These are phyloP conservation scores for Ustilago crameri DNA, from an alignment of 1,284 basidiomycete species.

Conservation along the genomic window DNA sequence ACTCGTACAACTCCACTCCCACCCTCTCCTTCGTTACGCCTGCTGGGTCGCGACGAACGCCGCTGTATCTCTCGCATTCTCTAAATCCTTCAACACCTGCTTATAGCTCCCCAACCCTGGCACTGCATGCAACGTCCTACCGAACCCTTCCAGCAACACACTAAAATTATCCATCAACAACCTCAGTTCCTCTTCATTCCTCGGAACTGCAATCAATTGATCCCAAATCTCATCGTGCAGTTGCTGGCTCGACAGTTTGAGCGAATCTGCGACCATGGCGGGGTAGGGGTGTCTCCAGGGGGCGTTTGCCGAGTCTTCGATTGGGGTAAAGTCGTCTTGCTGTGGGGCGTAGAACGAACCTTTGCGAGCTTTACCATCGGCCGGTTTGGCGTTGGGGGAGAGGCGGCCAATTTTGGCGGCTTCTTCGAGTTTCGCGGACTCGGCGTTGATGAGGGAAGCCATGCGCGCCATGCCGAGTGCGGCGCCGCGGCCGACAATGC, in stretches of 20 bases:
- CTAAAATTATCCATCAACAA: slow-evolving; percentile 38
- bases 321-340: slow-evolving; percentile 18
- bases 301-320: slow-evolving; percentile 41
- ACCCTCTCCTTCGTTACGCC: background rate
- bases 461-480: slow-evolving; percentile 40
- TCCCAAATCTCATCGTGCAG: slow-evolving; percentile 51
- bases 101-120: slow-evolving; percentile 39
- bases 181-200: slow-evolving; percentile 25
- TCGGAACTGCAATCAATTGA: slow-evolving; percentile 30
- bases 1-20: background rate
- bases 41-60: slow-evolving; percentile 39
- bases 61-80: slow-evolving; percentile 43
- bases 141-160: slow-evolving; percentile 35
- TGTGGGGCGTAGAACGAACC: slow-evolving; percentile 22
- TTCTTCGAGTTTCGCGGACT: slow-evolving; percentile 25
- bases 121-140: slow-evolving; percentile 37
- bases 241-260: slow-evolving; percentile 31
- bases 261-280: slow-evolving; percentile 37
- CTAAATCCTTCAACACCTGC: slow-evolving; percentile 19
- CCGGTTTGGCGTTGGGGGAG: background rate
- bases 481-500: slow-evolving; percentile 28
- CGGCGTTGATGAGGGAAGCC: slow-evolving; percentile 36
- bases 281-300: slow-evolving; percentile 52
- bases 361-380: slow-evolving; percentile 27
- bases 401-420: slow-evolving; percentile 17